These are phyloP conservation scores for Fragaria vesca DNA, from an alignment of 306 rosid genomes.

Conservation along the genomic window DNA sequence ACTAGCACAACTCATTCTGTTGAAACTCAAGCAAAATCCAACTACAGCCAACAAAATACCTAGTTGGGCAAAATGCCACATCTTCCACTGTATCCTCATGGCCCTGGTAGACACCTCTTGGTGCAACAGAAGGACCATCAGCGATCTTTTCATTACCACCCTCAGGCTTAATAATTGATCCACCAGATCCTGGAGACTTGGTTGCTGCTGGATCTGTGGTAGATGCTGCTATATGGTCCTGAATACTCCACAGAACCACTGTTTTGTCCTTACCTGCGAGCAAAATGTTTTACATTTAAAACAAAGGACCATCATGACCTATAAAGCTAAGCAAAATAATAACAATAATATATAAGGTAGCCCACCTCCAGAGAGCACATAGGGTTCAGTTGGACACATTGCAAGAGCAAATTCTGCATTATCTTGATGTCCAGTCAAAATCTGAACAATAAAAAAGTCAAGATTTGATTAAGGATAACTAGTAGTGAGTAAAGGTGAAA, in stretches of 20 bases:
- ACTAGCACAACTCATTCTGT: background rate
- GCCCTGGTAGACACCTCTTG: conserved; percentile 87
- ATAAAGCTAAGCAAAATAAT: background rate
- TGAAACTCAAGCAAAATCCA: background rate
- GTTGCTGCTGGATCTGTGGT: conserved; percentile 53
- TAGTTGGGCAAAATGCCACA: conserved; percentile 95
- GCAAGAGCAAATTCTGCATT: conserved; percentile 99
- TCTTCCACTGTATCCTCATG: conserved; percentile 98
- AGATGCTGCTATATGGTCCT: conserved; percentile 79
- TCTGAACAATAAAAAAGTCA: conserved; percentile 40
- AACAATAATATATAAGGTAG: background rate
- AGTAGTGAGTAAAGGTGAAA: conserved; percentile 14
- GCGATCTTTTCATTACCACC: conserved; percentile 68
- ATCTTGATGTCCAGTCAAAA: conserved; percentile 96
- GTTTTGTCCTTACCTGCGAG: conserved; percentile 89
- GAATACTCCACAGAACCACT: conserved; percentile 98
- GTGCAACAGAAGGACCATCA: conserved; percentile 89
- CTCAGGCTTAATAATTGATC: conserved; percentile 75
- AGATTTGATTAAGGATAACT: background rate
- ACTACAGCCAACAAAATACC: conserved; percentile 46
- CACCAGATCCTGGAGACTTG: conserved; percentile 60
- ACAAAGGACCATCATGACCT: background rate
- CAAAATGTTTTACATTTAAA: background rate
- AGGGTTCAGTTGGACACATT: conserved; percentile 98
- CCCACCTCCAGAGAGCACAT: conserved; percentile 95